Evolutionary conservation across 805 yeast genomes (phyloP), one percentile per base, ranked within the genome.

Genomic region (Nakazawaea ernobii): DNA sequence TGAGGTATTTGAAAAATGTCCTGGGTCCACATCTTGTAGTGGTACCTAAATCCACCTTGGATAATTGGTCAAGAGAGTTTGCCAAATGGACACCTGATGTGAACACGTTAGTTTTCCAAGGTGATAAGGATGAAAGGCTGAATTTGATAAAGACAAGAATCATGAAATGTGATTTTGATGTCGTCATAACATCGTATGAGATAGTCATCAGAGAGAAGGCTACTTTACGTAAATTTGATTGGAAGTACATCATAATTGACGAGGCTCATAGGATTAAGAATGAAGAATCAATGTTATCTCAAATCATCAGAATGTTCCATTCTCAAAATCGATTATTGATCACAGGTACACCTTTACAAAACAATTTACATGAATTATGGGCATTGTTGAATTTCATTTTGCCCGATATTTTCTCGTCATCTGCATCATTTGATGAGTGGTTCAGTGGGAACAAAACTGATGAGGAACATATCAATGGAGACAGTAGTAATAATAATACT

Each of bases 191-290:
- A 0, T 83, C 91, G 4, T 86, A 82, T 59, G 94, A 86, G 61
- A 84, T 85, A 52, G 86, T 86, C 27, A 85, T 86, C 46, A 75
- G 80, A 55, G 94, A 86, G 60, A 86, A 86, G 59, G 65, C 89
- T 0, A 65, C 80, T 1, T 75, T 86, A 57, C 74, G 64, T 49
- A 86, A 84, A 59, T 77, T 86, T 54, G 74, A 73, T 49, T 86
- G 94, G 92, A 80, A 82, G 58, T 86, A 86, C 59, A 80, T 86
- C 43, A 71, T 85, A 17, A 82, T 86, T 52, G 95, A 86, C 63
- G 95, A 86, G 65, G 94, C 92, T 3, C 95, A 86, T 61, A 71
- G 94, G 67, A 80, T 86, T 54, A 86, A 86, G 57, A 86, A 86
- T 60, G 94, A 86, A 57, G 86, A 82, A 57, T 76, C 84, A 2